These are phyloP conservation scores for Sphaerulina populicola DNA, from an alignment of 2,329 filamentous ascomycete species.

Conservation along the genomic window DNA sequence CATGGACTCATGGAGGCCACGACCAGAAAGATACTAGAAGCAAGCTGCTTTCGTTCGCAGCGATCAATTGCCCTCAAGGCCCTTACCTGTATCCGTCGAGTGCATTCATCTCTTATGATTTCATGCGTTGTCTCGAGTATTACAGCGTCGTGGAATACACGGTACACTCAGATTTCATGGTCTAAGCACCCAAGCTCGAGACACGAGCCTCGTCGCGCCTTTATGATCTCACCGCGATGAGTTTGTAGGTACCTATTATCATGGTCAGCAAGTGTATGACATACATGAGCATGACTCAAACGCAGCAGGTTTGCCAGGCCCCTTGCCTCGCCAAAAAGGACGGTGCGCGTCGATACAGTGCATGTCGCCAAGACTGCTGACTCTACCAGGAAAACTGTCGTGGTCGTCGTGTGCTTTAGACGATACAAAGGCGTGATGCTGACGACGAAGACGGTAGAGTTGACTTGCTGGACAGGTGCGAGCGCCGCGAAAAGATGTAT, in stretches of 20 bases:
- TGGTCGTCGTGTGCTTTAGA: not conserved
- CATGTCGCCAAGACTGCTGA: constrained; percentile 1
- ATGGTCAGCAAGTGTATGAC: too few relatives aligned
- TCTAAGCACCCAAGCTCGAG: too few relatives aligned
- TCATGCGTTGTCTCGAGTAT: constrained; percentile 2
- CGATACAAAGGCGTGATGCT: not conserved
- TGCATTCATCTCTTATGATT: constrained; percentile 9
- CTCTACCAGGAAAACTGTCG: not conserved
- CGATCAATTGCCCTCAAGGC: constrained; percentile 1
- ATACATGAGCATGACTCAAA: not conserved
- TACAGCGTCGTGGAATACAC: not conserved
- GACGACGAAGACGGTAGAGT: constrained; percentile 1
- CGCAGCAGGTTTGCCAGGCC: not conserved
- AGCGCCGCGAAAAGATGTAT: constrained; percentile 7
- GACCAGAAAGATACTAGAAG: not conserved
- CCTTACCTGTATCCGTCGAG: not conserved
- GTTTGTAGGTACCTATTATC: too few relatives aligned
- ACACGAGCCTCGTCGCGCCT: too few relatives aligned
- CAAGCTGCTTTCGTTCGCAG: constrained; percentile 14
- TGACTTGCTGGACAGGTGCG: constrained; percentile 9
- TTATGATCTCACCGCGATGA: too few relatives aligned
- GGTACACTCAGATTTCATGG: too few relatives aligned
- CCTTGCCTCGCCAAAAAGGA: not conserved
- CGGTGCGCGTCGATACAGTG: constrained; percentile 3
- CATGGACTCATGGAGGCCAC: too few relatives aligned